These are phyloP conservation scores for Saccharomycodes ludwigii DNA, from an alignment of 805 yeast species.

Conservation along the genomic window DNA sequence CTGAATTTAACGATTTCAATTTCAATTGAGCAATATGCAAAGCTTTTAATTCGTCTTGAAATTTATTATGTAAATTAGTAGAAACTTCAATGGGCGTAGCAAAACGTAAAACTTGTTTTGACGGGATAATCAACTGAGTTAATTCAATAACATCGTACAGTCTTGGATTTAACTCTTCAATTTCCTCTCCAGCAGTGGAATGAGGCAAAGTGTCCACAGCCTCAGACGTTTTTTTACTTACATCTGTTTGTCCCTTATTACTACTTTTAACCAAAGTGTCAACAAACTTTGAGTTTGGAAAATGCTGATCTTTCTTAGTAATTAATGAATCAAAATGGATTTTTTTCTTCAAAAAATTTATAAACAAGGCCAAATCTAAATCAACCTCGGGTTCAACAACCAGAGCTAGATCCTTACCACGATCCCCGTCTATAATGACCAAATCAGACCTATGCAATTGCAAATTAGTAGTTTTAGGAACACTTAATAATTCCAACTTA, in stretches of 20 bases:
- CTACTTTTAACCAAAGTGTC: slow-evolving; percentile 17
- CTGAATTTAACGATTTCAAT: slow-evolving; percentile 25
- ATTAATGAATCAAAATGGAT: slow-evolving; percentile 37
- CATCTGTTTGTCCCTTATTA: slow-evolving; percentile 13
- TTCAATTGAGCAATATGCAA: slow-evolving; percentile 50
- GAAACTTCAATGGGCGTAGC: slow-evolving; percentile 59
- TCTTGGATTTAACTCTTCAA: slow-evolving; percentile 15
- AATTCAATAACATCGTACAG: slow-evolving; percentile 31
- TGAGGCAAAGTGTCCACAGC: slow-evolving; percentile 17
- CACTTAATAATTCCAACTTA: slow-evolving; percentile 56
- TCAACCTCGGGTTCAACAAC: slow-evolving; percentile 53
- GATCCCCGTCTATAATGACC: slow-evolving; percentile 71
- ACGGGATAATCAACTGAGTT: slow-evolving; percentile 50
- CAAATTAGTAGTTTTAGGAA: slow-evolving; percentile 53
- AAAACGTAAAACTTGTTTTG: slow-evolving; percentile 65
- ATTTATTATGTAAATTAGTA: slow-evolving; percentile 46
- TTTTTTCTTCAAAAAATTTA: slow-evolving; percentile 63
- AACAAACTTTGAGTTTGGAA: slow-evolving; percentile 17
- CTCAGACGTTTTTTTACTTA: no score
- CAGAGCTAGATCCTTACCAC: slow-evolving; percentile 71
- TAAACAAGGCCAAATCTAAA: slow-evolving; percentile 53
- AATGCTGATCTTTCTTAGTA: slow-evolving; percentile 21
- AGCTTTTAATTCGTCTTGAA: slow-evolving; percentile 62
- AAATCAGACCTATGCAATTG: slow-evolving; percentile 45
- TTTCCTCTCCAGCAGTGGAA: slow-evolving; percentile 2